phyloP scores from a whole-genome alignment of 2,329 filamentous ascomycete genomes.

The Sporothrix protearum region DNA sequence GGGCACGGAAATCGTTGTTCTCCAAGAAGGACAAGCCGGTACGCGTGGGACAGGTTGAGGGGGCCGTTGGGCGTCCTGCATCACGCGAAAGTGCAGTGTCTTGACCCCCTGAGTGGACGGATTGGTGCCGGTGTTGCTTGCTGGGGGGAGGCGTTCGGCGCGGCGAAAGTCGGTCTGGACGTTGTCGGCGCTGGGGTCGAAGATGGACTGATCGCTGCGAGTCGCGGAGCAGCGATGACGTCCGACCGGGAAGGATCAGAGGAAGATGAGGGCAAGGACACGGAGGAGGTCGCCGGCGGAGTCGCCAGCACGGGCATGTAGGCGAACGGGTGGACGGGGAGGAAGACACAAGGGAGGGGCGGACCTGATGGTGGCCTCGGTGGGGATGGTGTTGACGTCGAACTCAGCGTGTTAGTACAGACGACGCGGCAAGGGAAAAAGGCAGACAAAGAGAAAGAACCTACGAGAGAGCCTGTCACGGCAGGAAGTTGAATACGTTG shows the following conservation, averaged over 20 bases:
- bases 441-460: neutral
- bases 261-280: neutral
- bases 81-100: conserved; percentile 59
- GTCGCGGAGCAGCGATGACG: neutral
- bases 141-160: conserved; percentile 53
- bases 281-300: neutral
- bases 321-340: conserved; percentile 13
- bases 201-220: conserved; percentile 53
- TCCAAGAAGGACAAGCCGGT: conserved; percentile 53
- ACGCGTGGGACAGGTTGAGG: conserved; percentile 60
- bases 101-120: conserved; percentile 53
- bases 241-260: neutral
- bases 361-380: conserved; percentile 53
- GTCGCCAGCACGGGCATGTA: conserved; percentile 17
- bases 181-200: conserved; percentile 47
- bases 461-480: conserved; percentile 40
- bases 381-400: conserved; percentile 43
- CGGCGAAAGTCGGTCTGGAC: conserved; percentile 59
- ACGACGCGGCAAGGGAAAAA: too few relatives aligned
- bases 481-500: conserved; percentile 48
- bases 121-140: conserved; percentile 50
- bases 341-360: conserved; percentile 10
- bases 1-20: conserved; percentile 43
- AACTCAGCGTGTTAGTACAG: conserved; percentile 36
- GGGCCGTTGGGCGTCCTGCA: conserved; percentile 50